A percentile compares a stretch with the other conserved stretches of the same genome.
Evolutionary conservation across 495 filamentous ascomycete genomes (phyloP).

Genomic region (Hyaloscypha variabilis): DNA sequence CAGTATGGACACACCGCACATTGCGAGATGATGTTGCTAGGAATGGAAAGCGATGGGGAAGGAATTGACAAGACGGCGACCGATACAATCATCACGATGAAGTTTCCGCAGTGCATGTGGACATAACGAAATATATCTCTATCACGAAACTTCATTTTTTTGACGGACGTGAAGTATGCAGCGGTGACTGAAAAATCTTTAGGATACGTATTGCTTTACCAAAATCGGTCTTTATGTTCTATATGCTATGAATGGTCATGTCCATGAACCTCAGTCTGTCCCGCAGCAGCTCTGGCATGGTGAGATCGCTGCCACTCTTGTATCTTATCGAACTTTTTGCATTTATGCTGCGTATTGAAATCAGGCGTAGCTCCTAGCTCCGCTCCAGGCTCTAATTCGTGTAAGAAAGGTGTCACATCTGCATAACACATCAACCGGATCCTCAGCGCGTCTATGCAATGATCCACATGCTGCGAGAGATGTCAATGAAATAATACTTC

Average conservation of each 20-base stretch:
- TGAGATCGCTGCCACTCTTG: conserved; percentile 5
- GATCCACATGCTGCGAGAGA: conserved; percentile 46
- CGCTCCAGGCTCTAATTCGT: conserved; percentile 47
- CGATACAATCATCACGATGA: conserved; percentile 5
- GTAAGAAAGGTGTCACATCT: conserved; percentile 50
- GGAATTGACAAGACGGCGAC: not conserved
- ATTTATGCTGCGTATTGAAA: conserved; percentile 57
- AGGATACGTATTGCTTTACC: no score
- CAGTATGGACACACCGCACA: conserved; percentile 6
- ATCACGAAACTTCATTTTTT: no score
- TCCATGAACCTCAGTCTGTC: conserved; percentile 2
- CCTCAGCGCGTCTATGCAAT: conserved; percentile 56
- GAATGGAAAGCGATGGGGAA: conserved; percentile 5
- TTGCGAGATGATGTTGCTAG: conserved; percentile 16
- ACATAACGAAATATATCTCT: not conserved
- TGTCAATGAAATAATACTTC: conserved; percentile 42
- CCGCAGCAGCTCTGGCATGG: conserved; percentile 6
- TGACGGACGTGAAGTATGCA: no score
- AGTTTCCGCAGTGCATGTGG: conserved; percentile 9
- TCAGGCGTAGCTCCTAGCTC: conserved; percentile 51
- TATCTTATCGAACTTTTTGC: conserved; percentile 51
- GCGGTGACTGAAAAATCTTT: no score
- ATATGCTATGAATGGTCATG: conserved; percentile 6
- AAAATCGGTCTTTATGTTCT: not conserved
- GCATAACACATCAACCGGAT: conserved; percentile 57